Base-by-base conservation (phyloP, 805 yeast genomes). In the baker's yeast (Saccharomyces cerevisiae) region DNA sequence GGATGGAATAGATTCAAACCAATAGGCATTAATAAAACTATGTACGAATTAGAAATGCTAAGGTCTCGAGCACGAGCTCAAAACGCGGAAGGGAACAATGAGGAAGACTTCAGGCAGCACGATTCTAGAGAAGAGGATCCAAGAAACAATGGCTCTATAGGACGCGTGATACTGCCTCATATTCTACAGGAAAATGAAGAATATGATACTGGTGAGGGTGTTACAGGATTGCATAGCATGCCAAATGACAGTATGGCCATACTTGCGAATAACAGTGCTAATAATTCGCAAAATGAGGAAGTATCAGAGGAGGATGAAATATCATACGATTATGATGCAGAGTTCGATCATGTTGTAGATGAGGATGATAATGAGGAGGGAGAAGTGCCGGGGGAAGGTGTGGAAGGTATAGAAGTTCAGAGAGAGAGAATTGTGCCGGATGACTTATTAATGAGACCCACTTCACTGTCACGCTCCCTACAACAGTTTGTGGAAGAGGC, bases 11-110 rank as follows among this genome's bases (percentile, higher is more conserved):
- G 72, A 53, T 62, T 85, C 53, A 72, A 73, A 47, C 89, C 90
- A 0, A 75, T 84, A 10, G 90, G 89, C 0, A 62, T 82, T 9
- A 73, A 74, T 2, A 80, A 77, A 64, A 84, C 87, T 0, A 73
- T 82, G 76, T 51, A 54, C 26, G 51, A 53, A 24, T 36, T 17
- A 32, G 43, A 26, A 13, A 41, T 43, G 17, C 41, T 27, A 24
- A 43, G 41, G 46, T 31, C 49, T 46, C 29, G 36, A 10, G 51
- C 41, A 47, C 28, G 30, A 14, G 48, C 49, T 17, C 48, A 36
- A 36, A 22, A 49, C 6, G 48, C 26, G 28, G 53, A 53, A 29
- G 51, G 31, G n/a, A 30, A 49, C 30, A 50, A 31, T 43, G 47
- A 29, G 46, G 46, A 48, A 49, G 51, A 30, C 49, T 30, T 47